Evolutionary conservation across 768 basidiomycete genomes (phyloP).

Genomic region (Porpolomopsis calyptriformis): DNA sequence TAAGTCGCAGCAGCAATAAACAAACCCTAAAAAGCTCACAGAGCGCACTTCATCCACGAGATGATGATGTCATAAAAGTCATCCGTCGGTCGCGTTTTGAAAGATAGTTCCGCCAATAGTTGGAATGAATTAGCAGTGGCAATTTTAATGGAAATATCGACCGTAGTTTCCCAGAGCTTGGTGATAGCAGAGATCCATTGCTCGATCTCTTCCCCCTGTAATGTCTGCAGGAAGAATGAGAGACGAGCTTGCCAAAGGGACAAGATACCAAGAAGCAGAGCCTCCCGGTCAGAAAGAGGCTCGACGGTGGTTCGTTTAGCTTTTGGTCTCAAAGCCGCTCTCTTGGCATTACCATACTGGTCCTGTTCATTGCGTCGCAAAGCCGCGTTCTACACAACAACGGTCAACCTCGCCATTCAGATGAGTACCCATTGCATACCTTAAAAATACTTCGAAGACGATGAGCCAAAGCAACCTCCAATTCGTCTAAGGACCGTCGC

Average conservation of each 20-base stretch:
- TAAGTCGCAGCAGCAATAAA: not conserved
- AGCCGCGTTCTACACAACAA: slow-evolving; percentile 32
- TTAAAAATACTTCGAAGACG: slow-evolving; percentile 48
- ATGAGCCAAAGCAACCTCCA: slow-evolving; percentile 33
- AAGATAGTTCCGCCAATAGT: slow-evolving; percentile 32
- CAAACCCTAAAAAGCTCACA: slow-evolving; percentile 24
- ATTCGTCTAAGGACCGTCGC: slow-evolving; percentile 43
- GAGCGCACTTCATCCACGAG: slow-evolving; percentile 33
- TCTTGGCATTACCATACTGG: slow-evolving; percentile 41
- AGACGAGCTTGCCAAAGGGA: slow-evolving; percentile 55
- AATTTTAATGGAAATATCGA: slow-evolving; percentile 57
- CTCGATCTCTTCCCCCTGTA: slow-evolving; percentile 26
- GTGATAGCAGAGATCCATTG: slow-evolving; percentile 38
- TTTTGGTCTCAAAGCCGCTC: slow-evolving; percentile 47
- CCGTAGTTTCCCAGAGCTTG: slow-evolving; percentile 50
- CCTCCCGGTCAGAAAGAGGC: slow-evolving; percentile 55
- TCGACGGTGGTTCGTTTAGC: slow-evolving; percentile 44
- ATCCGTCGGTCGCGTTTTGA: slow-evolving; percentile 32
- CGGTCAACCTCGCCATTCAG: not conserved
- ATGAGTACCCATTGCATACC: slow-evolving; percentile 23
- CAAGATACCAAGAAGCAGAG: slow-evolving; percentile 58
- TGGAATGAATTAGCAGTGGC: slow-evolving; percentile 44
- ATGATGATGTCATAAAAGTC: slow-evolving; percentile 26
- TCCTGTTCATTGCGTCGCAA: slow-evolving; percentile 55
- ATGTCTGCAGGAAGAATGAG: slow-evolving; percentile 39